Base-by-base conservation (phyloP, 768 basidiomycete genomes). In the Lactifluus subvellereus region DNA sequence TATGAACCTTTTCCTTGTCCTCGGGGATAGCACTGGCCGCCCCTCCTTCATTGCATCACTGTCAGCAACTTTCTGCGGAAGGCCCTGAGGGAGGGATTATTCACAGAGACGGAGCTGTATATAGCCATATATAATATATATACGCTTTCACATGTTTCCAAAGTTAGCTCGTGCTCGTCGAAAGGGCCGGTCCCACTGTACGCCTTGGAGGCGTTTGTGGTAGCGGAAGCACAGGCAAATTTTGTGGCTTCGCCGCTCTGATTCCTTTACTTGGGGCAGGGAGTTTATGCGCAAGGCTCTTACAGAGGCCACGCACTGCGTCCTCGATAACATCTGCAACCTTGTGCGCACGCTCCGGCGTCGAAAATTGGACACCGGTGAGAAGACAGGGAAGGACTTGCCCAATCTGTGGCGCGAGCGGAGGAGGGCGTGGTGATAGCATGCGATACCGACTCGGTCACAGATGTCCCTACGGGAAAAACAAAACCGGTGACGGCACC, bases 401-500 rank as follows among this genome's bases (percentile, higher is more conserved):
- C 1, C 86, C 87, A 1, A 79, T 73, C 71, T 79, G 78, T 42
- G 82, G 81, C 0, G 77, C 81, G 27, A 82, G 76, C 54, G 80
- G 77, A 37, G 61, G 54, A 55, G 67, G 65, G 56, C 57, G 37
- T 60, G 62, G 61, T 35, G 33, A 37, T 6, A 61, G 35, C 58
- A 33, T 50, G 13, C 64, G 45, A 14, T 67, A 27, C 27, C 27
- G 27, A 62, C 43, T 65, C 64, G 35, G 75, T 68, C 33, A 71
- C 67, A 53, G 79, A 77, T 66, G 79, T 75, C 35, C 82, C 78
- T 66, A 89, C 68, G n/a, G 84, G 82, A 72, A 98, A 98, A 77
- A n/a, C n/a, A n/a, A 98, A 99, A 0, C 91, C 96, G 3, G 94
- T 97, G 16, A 96, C 83, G 2, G 91, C 89, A 2, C 95, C 94